Evolutionary conservation across 441 rosid genomes (phyloP).

Genomic region (Pelargonium myrrhifolium): DNA sequence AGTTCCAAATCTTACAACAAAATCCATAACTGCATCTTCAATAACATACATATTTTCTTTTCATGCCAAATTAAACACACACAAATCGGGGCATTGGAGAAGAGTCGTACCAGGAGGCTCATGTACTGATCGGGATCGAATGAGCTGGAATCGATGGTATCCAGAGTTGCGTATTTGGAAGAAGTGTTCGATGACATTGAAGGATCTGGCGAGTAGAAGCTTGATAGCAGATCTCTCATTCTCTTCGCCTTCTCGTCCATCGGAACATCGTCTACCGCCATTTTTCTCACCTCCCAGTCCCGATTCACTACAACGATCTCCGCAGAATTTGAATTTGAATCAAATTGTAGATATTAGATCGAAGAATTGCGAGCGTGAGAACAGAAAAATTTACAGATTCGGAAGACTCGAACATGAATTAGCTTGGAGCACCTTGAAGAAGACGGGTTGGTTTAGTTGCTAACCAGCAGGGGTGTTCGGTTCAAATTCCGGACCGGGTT

Average conservation of each 20-base stretch:
- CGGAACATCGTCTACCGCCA: constrained; percentile 61
- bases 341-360: neutral
- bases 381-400: neutral
- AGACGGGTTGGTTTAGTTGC: constrained; percentile 6
- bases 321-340: neutral
- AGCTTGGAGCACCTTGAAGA: neutral
- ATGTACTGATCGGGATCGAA: constrained; percentile 91
- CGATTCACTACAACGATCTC: neutral
- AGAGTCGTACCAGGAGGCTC: constrained; percentile 62
- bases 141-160: constrained; percentile 65
- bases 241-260: constrained; percentile 97
- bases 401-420: neutral
- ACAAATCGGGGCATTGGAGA: constrained; percentile 2
- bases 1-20: neutral
- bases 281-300: constrained; percentile 13
- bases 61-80: neutral
- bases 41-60: neutral
- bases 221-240: constrained; percentile 93
- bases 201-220: constrained; percentile 93
- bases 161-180: constrained; percentile 46
- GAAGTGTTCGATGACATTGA: constrained; percentile 37
- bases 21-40: neutral
- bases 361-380: neutral
- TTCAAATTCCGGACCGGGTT: too few relatives aligned
- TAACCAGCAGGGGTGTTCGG: neutral